Evolutionary conservation across 805 yeast genomes (phyloP), one percentile per base, ranked within the genome.

Genomic region (Saturnispora hagleri): DNA sequence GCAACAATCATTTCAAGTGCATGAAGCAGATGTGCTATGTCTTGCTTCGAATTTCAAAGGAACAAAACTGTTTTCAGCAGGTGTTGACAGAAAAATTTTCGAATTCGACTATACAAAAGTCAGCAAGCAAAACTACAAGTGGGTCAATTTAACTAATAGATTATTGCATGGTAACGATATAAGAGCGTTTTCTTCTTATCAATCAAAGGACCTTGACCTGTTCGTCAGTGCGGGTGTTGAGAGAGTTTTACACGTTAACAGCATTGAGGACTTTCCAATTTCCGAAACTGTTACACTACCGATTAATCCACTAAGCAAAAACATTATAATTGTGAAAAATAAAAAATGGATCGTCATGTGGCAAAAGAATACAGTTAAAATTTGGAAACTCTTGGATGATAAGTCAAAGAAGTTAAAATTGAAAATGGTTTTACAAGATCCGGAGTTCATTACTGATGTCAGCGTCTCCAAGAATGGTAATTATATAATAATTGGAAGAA

Each of bases 81-180:
- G 99, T 60, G 89, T 93, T 46, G 99, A 93, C 66, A 77, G 97
- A 60, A 89, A 89, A 63, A 88, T 93, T 47, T 86, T 80, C 62
- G 85, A 82, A 61, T 87, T 84, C 66, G 73, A 75, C 54, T 67
- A 75, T 49, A 72, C 84, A 3, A 72, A 71, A 53, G 56, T 64
- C 42, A 67, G 68, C 5, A 60, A 65, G n/a, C 58, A 54, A 22
- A 45, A 60, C 5, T 57, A 69, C 41, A 81, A 81, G 62, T 91
- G 98, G 98, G 78, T 85, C 17, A 83, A 80, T 60, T 75, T 81
- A 56, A 77, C 82, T 50, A 87, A 82, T 66, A 76, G 96, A 62
- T 73, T 91, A 50, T 73, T 89, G 55, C 98, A 93, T 66, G 80
- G 93, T 40, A 82, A 86, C 63, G 98, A 90, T 67, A 80, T 90